Base-by-base conservation (phyloP, 2,329 filamentous ascomycete genomes). In the Biscogniauxia marginata region DNA sequence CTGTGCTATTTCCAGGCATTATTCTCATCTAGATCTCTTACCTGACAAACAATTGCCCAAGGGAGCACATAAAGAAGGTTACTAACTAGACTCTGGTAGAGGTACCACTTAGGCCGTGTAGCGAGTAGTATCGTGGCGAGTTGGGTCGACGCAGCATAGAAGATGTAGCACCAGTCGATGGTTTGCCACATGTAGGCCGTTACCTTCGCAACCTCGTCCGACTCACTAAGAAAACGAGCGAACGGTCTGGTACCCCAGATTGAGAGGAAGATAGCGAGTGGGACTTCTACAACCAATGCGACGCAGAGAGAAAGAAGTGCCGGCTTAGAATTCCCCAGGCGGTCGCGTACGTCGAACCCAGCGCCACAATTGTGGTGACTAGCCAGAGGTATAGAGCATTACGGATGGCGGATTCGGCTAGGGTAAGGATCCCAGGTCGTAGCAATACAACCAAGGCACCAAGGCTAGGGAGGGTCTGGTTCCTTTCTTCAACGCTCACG, bases 371-470 rank as follows among this genome's bases (percentile, higher is more conserved):
- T 4, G 79, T 83, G 52, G 74, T 79, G 0, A 91, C 79, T 0
- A 91, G 76, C 87, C 87, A 91, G 0, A 91, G 79, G 57, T 91
- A 91, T 0, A 91, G 74, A 0, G 84, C 78, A 59, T 91, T 91
- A 6, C 88, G 77, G 3, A 90, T 71, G 0, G 83, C 84, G 0
- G 86, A 90, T 65, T 91, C 88, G 6, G 72, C 47, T 43, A 90
- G 84, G 0, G 83, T 87, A 39, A 83, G 74, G 2, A 80, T 52
- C 0, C 86, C 86, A 0, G 88, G 87, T 1, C 77, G 75, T 1
- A 79, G 64, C 1, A 90, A 75, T 0, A 82, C 73, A 1, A 69
- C 63, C 0, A 90, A 71, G 0, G 79, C 75, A 0, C 62, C 61
- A 1, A 81, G 52, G 7, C 68, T 78, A 0, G 81, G 78, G 1